Evolutionary conservation across 306 rosid species (phyloP).

Genomic region (Luffa acutangula): DNA sequence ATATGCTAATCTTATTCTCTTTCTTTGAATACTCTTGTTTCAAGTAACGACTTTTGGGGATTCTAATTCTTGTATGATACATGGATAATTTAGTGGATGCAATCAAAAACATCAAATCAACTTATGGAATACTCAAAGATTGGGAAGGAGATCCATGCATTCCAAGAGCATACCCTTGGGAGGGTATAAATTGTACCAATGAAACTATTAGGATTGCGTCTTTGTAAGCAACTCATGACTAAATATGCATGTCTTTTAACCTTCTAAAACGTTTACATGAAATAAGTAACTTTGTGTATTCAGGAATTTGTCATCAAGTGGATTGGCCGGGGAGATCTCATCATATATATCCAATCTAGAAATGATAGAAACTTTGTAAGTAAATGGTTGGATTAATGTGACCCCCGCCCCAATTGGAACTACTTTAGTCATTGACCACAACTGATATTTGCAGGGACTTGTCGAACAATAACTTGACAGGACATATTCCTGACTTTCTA

Average conservation of each 20-base stretch:
- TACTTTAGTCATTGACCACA: not conserved
- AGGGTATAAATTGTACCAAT: not conserved
- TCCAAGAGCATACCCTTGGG: constrained; percentile 1
- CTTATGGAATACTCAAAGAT: not conserved
- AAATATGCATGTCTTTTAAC: not conserved
- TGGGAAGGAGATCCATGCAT: constrained; percentile 8
- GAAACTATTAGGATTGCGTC: not conserved
- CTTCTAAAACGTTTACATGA: not conserved
- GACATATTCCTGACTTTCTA: not conserved
- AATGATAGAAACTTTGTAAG: constrained; percentile 29
- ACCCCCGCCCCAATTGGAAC: not conserved
- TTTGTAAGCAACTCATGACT: not conserved
- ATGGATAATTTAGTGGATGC: not conserved
- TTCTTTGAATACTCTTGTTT: not conserved
- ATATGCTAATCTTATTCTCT: not conserved
- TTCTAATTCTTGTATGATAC: not conserved
- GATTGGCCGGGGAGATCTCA: constrained; percentile 23
- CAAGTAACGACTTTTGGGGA: not conserved
- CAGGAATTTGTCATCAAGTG: constrained; percentile 34
- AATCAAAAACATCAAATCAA: not conserved
- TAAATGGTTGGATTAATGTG: not conserved
- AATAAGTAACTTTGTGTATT: not conserved
- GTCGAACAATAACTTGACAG: not conserved
- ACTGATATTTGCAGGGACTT: not conserved
- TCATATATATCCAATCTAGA: constrained; percentile 17